Percentiles rank a stretch among this genome's conserved stretches.
Conservation (phyloP, 129 eudicot genomes). For the Ambrosia trifida region DNA sequence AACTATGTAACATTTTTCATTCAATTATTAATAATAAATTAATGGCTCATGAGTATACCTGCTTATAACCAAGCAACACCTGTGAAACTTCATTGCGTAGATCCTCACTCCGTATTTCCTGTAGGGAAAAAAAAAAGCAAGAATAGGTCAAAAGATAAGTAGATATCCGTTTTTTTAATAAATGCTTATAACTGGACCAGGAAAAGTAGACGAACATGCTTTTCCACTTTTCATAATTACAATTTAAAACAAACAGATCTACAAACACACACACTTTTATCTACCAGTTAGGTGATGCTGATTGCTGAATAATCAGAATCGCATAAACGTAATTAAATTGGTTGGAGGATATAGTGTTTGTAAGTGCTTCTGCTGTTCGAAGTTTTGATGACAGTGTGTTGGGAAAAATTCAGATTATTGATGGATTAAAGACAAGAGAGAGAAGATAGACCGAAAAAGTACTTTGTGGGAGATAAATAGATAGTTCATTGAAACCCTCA, state of each 20-base stretch:
- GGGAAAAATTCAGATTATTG: not conserved
- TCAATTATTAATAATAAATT: too few species aligned
- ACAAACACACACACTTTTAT: not conserved
- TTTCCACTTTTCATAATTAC: not conserved
- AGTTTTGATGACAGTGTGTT: not conserved
- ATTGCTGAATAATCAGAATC: not conserved
- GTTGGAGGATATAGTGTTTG: not conserved
- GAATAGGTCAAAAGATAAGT: not conserved
- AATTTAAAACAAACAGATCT: not conserved
- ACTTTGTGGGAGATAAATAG: not conserved
- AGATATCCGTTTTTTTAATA: not conserved
- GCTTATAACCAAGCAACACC: conserved; percentile 90
- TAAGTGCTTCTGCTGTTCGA: not conserved
- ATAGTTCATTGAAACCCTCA: not conserved
- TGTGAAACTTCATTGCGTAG: conserved; percentile 79
- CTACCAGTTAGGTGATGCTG: not conserved
- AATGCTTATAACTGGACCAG: not conserved
- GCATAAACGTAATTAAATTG: not conserved
- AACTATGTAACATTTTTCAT: too few species aligned
- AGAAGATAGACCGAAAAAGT: not conserved
- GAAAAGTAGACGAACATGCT: not conserved
- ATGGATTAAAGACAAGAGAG: not conserved
- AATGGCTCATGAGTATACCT: conserved; percentile 42
- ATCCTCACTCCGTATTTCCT: conserved; percentile 93
- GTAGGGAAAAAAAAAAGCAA: conserved; percentile 18